A percentile compares a stretch with the other conserved stretches of the same genome.
Evolutionary conservation across 306 rosid species (phyloP).

Genomic region (Castanea mollissima): DNA sequence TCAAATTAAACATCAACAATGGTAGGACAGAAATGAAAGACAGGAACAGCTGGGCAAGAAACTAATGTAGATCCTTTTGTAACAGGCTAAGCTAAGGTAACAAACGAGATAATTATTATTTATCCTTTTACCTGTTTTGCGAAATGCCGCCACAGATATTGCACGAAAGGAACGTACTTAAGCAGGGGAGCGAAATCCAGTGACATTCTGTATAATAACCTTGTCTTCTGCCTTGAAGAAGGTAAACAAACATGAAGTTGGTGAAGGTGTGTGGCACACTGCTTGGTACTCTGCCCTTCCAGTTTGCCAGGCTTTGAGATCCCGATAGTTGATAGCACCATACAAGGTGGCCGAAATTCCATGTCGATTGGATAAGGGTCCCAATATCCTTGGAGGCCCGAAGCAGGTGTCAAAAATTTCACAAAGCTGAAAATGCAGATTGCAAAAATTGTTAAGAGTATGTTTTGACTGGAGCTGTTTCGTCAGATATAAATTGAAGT

Average conservation of each 20-base stretch:
- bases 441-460: slow-evolving; percentile 11
- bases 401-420: slow-evolving; percentile 82
- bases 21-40: background rate
- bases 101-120: background rate
- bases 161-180: slow-evolving; percentile 78
- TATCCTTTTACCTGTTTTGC: slow-evolving; percentile 70
- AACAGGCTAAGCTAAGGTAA: background rate
- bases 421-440: slow-evolving; percentile 70
- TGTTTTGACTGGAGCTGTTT: background rate
- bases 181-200: slow-evolving; percentile 83
- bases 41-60: background rate
- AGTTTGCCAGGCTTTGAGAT: slow-evolving; percentile 93
- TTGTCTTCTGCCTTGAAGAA: slow-evolving; percentile 72
- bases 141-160: slow-evolving; percentile 78
- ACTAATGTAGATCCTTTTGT: background rate
- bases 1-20: background rate
- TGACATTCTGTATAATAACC: slow-evolving; percentile 90
- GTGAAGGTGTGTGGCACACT: slow-evolving; percentile 83
- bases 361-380: slow-evolving; percentile 96
- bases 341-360: slow-evolving; percentile 96
- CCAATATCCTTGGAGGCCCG: slow-evolving; percentile 94
- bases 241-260: slow-evolving; percentile 96
- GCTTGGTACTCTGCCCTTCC: slow-evolving; percentile 68
- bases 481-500: background rate
- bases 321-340: slow-evolving; percentile 92